Percentiles rank a stretch among this genome's conserved stretches.
Evolutionary conservation across 2,329 filamentous ascomycete species (phyloP).

Genomic region (Emmonsia crescens): DNA sequence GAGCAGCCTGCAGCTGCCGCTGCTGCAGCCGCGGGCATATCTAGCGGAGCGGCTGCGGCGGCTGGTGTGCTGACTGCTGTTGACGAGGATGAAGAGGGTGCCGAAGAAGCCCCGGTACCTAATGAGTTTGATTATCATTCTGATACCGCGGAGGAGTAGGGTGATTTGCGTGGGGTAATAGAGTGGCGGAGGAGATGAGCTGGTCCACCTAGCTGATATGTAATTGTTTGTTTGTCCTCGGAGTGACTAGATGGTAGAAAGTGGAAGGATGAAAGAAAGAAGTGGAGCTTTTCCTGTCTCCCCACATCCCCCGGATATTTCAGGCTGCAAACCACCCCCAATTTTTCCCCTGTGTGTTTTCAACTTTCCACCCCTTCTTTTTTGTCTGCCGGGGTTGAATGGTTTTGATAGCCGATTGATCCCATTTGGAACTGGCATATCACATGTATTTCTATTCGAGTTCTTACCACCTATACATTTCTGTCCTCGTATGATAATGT

Average conservation of each 20-base stretch:
- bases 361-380: background rate
- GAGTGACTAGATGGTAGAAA: background rate
- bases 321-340: background rate
- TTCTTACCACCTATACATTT: background rate
- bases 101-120: constrained; percentile 38
- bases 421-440: background rate
- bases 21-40: constrained; percentile 17
- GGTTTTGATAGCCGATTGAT: background rate
- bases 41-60: constrained; percentile 54
- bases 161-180: background rate
- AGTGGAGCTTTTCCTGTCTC: background rate
- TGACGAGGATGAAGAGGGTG: constrained; percentile 54
- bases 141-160: constrained; percentile 26
- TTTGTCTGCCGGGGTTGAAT: background rate
- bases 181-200: background rate
- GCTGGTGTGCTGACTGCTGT: constrained; percentile 75
- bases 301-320: background rate
- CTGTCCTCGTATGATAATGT: background rate
- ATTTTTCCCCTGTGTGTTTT: background rate
- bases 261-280: background rate
- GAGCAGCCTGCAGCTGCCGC: constrained; percentile 12
- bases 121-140: constrained; percentile 38
- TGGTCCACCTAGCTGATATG: background rate
- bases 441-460: constrained; percentile 4
- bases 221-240: background rate